Evolutionary conservation across 2,329 filamentous ascomycete genomes (phyloP).

Genomic region (Falciphora oryzae): DNA sequence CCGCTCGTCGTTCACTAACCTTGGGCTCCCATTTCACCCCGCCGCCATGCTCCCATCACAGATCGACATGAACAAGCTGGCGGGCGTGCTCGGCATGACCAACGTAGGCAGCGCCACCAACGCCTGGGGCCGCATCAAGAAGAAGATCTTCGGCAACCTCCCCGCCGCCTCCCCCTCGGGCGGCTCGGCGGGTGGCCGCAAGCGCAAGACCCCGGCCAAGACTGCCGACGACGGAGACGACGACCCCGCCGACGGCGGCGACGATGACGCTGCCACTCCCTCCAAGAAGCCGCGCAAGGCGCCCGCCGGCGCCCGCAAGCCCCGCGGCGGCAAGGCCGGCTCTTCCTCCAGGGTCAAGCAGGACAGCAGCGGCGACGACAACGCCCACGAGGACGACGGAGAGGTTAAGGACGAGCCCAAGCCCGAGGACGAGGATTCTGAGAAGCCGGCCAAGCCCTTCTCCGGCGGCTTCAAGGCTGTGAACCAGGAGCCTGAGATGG

Average conservation of each 20-base stretch:
- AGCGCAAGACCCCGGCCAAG: slow-evolving; percentile 18
- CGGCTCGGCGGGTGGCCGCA: not conserved
- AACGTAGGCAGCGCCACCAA: slow-evolving; percentile 20
- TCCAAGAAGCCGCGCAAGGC: not conserved
- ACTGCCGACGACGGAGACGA: not conserved
- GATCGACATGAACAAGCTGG: slow-evolving; percentile 22
- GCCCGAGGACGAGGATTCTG: not conserved
- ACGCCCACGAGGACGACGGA: not conserved
- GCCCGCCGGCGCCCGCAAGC: not conserved
- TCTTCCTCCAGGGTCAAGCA: not conserved
- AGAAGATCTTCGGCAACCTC: slow-evolving; percentile 20
- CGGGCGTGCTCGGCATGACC: slow-evolving; percentile 19
- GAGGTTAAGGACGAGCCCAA: slow-evolving; percentile 8
- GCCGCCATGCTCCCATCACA: not conserved
- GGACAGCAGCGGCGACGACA: not conserved
- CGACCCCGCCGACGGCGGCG: not conserved
- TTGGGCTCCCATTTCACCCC: not conserved
- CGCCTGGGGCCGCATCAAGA: slow-evolving; percentile 21
- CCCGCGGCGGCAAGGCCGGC: not conserved
- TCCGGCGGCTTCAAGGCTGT: too few species aligned
- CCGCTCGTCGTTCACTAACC: not conserved
- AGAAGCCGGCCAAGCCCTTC: not conserved
- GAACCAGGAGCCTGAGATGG: too few species aligned
- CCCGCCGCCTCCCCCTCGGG: slow-evolving; percentile 2
- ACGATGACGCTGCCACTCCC: not conserved